These are phyloP conservation scores for Apodospora peruviana DNA, from an alignment of 495 filamentous ascomycete genomes.

Conservation along the genomic window DNA sequence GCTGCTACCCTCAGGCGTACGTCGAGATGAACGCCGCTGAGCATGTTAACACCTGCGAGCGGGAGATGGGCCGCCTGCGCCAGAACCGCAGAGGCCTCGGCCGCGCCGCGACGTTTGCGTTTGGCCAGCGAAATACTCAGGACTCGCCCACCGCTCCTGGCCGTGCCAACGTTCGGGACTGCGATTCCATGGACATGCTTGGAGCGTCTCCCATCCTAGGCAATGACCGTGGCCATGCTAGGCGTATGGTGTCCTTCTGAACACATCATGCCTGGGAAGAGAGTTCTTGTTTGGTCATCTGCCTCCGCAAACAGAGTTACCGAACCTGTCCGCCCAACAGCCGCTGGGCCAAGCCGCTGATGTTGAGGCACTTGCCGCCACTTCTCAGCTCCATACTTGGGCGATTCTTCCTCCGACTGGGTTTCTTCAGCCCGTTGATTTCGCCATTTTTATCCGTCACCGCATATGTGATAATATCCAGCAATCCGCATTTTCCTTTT, in stretches of 20 bases:
- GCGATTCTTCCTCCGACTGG: not conserved
- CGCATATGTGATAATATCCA: conserved; percentile 2
- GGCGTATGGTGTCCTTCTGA: conserved; percentile 72
- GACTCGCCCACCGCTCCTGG: conserved; percentile 72
- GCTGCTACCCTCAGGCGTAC: conserved; percentile 91
- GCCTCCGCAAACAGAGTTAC: not conserved
- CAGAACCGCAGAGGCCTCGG: conserved; percentile 73
- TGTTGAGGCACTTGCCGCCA: too few species aligned
- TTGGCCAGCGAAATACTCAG: conserved; percentile 60
- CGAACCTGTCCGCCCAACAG: not conserved
- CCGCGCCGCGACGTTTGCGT: conserved; percentile 91
- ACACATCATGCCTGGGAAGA: conserved; percentile 3
- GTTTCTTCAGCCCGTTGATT: not conserved
- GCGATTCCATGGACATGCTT: conserved; percentile 46
- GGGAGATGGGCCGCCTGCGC: conserved; percentile 81
- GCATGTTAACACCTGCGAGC: conserved; percentile 86
- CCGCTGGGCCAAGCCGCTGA: too few species aligned
- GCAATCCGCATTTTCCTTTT: conserved; percentile 1
- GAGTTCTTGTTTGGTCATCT: not conserved
- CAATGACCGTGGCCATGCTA: conserved; percentile 49
- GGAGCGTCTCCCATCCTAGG: conserved; percentile 47
- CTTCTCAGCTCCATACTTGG: too few species aligned
- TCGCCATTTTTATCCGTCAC: too few species aligned
- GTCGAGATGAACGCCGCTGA: conserved; percentile 90
- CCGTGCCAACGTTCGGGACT: conserved; percentile 37